phyloP scores from a whole-genome alignment of 2,329 filamentous ascomycete species.

The Coniochaeta hoffmannii region DNA sequence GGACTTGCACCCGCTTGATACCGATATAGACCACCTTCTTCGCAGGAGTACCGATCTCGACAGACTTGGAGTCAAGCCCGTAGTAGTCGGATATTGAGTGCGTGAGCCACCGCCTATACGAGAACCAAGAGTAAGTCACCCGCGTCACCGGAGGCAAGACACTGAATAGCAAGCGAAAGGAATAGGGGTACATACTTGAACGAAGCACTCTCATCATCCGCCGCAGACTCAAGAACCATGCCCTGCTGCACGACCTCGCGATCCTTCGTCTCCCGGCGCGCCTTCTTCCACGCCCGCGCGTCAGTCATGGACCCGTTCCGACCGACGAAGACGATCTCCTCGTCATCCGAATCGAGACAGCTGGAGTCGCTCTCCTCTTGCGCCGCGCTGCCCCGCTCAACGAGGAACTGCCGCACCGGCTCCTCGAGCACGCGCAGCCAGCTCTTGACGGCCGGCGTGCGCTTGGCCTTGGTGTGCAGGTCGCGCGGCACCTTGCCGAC shows the following conservation, averaged over 20 bases:
- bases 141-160: slow-evolving; percentile 9
- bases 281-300: slow-evolving; percentile 39
- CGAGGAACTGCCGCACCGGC: slow-evolving; percentile 70
- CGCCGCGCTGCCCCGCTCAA: slow-evolving; percentile 30
- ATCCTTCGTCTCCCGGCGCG: slow-evolving; percentile 41
- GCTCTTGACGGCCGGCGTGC: slow-evolving; percentile 65
- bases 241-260: slow-evolving; percentile 32
- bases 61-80: slow-evolving; percentile 75
- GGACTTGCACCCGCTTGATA: slow-evolving; percentile 40
- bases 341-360: slow-evolving; percentile 54
- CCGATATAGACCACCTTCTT: slow-evolving; percentile 79
- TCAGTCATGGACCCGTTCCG: slow-evolving; percentile 52
- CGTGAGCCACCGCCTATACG: slow-evolving; percentile 73
- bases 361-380: slow-evolving; percentile 16
- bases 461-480: slow-evolving; percentile 73
- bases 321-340: slow-evolving; percentile 89
- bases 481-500: slow-evolving; percentile 66
- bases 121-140: slow-evolving; percentile 8
- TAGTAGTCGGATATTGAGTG: slow-evolving; percentile 92
- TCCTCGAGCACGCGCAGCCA: slow-evolving; percentile 80
- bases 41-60: slow-evolving; percentile 62
- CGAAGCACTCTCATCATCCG: slow-evolving; percentile 63
- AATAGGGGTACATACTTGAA: slow-evolving; percentile 61
- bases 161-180: not conserved
- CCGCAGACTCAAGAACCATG: slow-evolving; percentile 75